Evolutionary conservation across 2,329 filamentous ascomycete genomes (phyloP).

Genomic region (Phialocephala sp.): DNA sequence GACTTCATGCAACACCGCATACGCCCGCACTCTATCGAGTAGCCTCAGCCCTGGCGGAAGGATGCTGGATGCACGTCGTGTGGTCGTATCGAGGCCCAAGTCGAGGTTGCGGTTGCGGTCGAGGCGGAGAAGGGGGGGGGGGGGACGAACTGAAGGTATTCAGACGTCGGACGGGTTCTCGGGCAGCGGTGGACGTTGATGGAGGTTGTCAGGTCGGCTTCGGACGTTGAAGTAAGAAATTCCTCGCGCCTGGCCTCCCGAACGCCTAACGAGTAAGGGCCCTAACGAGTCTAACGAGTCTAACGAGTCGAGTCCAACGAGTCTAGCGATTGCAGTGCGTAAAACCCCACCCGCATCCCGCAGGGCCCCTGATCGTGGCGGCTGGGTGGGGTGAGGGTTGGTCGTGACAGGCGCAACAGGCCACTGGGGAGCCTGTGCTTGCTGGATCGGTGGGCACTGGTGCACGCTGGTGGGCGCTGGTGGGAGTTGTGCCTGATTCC

Average conservation of each 20-base stretch:
- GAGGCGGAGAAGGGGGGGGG: too few relatives aligned
- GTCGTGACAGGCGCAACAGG: not conserved
- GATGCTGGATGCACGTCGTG: constrained; percentile 3
- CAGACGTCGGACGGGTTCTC: constrained; percentile 9
- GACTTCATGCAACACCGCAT: constrained; percentile 11
- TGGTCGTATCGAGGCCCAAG: not conserved
- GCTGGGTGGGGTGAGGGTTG: constrained; percentile 9
- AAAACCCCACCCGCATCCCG: constrained; percentile 20
- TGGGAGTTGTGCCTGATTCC: constrained; percentile 15
- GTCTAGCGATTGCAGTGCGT: not conserved
- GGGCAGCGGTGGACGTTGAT: constrained; percentile 10
- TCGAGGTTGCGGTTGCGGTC: not conserved
- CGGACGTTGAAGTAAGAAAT: constrained; percentile 22
- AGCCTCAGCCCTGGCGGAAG: not conserved
- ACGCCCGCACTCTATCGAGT: constrained; percentile 5
- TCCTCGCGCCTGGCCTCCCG: not conserved
- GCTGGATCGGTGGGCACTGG: not conserved
- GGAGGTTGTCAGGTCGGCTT: constrained; percentile 5
- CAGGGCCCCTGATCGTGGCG: constrained; percentile 11
- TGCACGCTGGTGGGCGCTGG: not conserved
- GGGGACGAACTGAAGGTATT: not conserved
- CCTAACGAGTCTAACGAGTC: not conserved
- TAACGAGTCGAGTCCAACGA: too few relatives aligned
- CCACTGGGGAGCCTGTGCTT: not conserved
- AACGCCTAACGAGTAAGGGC: too few relatives aligned